These are phyloP conservation scores for Fusarium bulbicola DNA, from an alignment of 2,329 filamentous ascomycete species.

Conservation along the genomic window DNA sequence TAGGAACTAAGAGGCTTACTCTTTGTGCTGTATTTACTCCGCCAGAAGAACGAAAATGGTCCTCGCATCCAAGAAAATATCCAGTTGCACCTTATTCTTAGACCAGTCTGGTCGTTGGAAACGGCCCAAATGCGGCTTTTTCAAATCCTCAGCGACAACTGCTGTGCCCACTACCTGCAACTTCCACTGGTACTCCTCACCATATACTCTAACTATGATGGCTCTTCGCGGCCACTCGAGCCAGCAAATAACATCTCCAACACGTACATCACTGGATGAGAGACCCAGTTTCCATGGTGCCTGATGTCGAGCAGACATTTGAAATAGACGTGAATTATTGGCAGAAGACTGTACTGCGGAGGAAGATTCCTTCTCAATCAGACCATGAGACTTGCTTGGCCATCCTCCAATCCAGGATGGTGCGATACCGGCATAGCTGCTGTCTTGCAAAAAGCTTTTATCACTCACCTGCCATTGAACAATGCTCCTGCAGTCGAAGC, in stretches of 20 bases:
- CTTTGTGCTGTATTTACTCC: background rate
- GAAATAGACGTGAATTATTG: background rate
- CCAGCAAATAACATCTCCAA: background rate
- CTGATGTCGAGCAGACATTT: rapidly evolving
- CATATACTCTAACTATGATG: background rate
- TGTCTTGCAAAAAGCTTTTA: rapidly evolving
- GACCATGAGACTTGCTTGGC: no score
- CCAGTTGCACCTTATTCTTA: rapidly evolving
- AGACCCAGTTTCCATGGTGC: background rate
- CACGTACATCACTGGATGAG: background rate
- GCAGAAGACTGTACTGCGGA: no score
- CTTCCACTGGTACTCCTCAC: rapidly evolving
- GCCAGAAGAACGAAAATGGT: background rate
- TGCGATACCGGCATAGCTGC: rapidly evolving
- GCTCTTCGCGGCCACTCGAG: background rate
- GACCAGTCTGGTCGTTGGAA: rapidly evolving
- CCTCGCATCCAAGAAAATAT: background rate
- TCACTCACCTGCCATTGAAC: background rate
- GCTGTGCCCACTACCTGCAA: background rate
- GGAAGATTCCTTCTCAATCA: rapidly evolving
- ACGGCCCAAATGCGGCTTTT: rapidly evolving
- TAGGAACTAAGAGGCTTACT: background rate
- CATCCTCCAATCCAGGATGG: background rate
- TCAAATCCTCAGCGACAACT: background rate
- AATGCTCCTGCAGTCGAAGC: background rate